These are phyloP conservation scores for Salvia miltiorrhiza DNA, from an alignment of 257 asterid genomes.

Conservation along the genomic window DNA sequence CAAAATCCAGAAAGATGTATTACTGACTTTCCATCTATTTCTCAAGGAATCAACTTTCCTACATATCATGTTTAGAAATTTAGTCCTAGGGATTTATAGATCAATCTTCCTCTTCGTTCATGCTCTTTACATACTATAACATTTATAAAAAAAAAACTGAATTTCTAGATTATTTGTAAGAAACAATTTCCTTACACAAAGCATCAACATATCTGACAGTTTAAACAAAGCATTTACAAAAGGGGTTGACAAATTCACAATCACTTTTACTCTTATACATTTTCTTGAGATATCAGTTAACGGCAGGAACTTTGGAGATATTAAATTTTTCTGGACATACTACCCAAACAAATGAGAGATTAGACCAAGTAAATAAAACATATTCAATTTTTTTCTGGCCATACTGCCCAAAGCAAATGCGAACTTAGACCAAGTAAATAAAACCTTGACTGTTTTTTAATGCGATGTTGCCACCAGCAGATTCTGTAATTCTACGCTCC, in stretches of 20 bases:
- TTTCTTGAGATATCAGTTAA: neutral
- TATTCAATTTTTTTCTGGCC: neutral
- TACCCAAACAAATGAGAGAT: no score
- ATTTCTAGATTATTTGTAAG: neutral
- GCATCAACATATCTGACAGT: neutral
- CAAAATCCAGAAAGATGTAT: neutral
- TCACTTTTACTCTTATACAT: neutral
- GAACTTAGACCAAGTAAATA: constrained; percentile 10
- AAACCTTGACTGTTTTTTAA: constrained; percentile 78
- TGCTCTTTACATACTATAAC: no score
- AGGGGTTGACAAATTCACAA: neutral
- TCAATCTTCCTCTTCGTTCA: neutral
- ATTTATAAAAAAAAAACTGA: no score
- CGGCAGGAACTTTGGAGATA: neutral
- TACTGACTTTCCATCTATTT: constrained; percentile 3
- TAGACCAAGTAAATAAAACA: neutral
- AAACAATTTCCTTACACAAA: constrained; percentile 3
- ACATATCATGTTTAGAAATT: neutral
- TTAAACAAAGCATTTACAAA: neutral
- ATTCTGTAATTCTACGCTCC: constrained; percentile 76
- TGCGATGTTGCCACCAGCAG: constrained; percentile 52
- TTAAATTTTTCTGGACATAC: neutral
- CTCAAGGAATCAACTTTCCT: constrained; percentile 1
- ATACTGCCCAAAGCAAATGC: constrained; percentile 1
- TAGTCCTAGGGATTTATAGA: neutral